Conservation (phyloP, 495 filamentous ascomycete species). For the Aspergillus ellipticus region DNA sequence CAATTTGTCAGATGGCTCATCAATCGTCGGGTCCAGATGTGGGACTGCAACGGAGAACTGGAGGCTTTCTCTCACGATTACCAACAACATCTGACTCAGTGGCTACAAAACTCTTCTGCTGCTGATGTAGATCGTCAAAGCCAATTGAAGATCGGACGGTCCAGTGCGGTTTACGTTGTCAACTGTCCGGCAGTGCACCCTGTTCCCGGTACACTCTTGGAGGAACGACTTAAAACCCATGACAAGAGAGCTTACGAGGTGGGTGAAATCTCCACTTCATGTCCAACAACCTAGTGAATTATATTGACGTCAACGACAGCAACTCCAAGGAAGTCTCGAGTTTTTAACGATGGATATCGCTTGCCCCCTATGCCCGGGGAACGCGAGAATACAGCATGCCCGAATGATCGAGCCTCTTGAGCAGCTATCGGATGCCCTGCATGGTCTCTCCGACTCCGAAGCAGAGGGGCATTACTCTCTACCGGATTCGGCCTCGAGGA, state of each 20-base stretch:
- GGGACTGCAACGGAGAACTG: constrained; percentile 28
- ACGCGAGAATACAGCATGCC: constrained; percentile 19
- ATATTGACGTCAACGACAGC: constrained; percentile 10
- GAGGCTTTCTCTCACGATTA: constrained; percentile 26
- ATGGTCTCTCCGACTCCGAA: constrained; percentile 11
- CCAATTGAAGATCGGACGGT: constrained; percentile 4
- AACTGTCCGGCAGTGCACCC: constrained; percentile 25
- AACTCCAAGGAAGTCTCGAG: constrained; percentile 16
- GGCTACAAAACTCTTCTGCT: constrained; percentile 21
- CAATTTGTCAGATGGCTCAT: constrained; percentile 26
- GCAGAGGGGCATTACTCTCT: constrained; percentile 14
- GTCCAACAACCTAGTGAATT: neutral
- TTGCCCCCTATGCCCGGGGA: constrained; percentile 23
- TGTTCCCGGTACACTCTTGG: constrained; percentile 19
- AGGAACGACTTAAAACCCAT: constrained; percentile 17
- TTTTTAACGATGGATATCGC: constrained; percentile 17
- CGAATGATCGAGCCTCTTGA: constrained; percentile 23
- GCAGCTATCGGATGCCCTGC: constrained; percentile 16
- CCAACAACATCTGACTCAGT: constrained; percentile 23
- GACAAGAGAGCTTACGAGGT: constrained; percentile 24
- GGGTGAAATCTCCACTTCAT: neutral
- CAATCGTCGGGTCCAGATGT: constrained; percentile 27
- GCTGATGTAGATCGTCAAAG: constrained; percentile 1
- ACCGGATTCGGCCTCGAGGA: constrained; percentile 13
- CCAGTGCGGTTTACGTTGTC: constrained; percentile 20